Conservation (phyloP, 371 early-diverging fungal genomes). For the Mucor velutinosus region DNA sequence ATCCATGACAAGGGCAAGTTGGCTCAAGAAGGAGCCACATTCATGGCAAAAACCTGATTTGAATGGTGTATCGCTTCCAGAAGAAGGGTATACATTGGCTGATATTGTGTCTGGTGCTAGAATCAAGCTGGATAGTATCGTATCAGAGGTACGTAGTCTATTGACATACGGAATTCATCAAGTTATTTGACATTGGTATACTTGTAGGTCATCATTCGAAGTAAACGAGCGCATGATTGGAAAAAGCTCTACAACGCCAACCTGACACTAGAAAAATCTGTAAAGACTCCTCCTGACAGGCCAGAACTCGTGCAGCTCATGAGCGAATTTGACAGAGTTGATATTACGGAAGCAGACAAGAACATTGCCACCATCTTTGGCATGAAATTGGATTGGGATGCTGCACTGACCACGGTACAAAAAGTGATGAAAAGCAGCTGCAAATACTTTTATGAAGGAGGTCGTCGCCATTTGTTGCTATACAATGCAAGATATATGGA, state of each 20-base stretch:
- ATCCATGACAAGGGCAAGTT: conserved; percentile 22
- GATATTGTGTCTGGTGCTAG: conserved; percentile 37
- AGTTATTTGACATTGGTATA: background rate
- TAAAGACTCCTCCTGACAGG: conserved; percentile 4
- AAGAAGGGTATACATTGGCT: conserved; percentile 29
- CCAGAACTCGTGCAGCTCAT: conserved; percentile 25
- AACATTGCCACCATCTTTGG: conserved; percentile 29
- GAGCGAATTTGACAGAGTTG: conserved; percentile 36
- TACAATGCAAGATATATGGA: conserved; percentile 48
- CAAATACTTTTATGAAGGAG: conserved; percentile 31
- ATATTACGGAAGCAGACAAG: conserved; percentile 31
- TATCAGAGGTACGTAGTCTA: conserved; percentile 31
- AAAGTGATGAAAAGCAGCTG: conserved; percentile 21
- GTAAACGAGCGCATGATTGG: conserved; percentile 38
- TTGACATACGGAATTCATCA: too few species aligned
- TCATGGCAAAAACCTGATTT: background rate
- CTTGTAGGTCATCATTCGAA: conserved; percentile 36
- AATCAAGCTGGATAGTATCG: conserved; percentile 35
- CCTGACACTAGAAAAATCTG: conserved; percentile 1
- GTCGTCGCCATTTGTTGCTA: conserved; percentile 33
- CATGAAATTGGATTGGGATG: conserved; percentile 33
- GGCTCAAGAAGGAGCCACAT: conserved; percentile 8
- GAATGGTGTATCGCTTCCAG: conserved; percentile 20
- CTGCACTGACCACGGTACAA: conserved; percentile 27
- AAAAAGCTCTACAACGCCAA: conserved; percentile 31